Conservation (phyloP, 108 stramenopile genomes). For the Cyclotella baltica region DNA sequence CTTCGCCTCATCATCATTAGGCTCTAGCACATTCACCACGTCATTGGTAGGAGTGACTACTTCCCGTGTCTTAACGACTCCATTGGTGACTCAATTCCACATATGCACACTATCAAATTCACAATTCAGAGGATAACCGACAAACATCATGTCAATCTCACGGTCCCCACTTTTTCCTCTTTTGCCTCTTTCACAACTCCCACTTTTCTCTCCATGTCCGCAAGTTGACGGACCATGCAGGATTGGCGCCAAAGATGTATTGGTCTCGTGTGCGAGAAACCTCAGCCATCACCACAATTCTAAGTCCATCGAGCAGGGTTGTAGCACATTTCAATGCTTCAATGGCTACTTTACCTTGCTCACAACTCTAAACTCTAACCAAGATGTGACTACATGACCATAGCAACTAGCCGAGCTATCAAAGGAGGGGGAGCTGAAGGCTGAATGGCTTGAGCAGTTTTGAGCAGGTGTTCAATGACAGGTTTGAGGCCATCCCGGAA, state of each 20-base stretch:
- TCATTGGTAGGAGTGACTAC: slow-evolving; percentile 1
- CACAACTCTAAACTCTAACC: too few relatives aligned
- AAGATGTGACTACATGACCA: too few relatives aligned
- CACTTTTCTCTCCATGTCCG: slow-evolving; percentile 31
- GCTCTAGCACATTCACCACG: too few relatives aligned
- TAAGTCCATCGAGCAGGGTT: neutral
- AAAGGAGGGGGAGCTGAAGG: too few relatives aligned
- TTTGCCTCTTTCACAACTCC: slow-evolving; percentile 27
- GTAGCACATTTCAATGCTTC: neutral
- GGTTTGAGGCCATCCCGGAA: too few relatives aligned
- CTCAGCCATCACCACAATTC: neutral
- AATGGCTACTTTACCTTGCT: neutral
- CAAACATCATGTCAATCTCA: slow-evolving; percentile 27
- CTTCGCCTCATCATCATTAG: neutral
- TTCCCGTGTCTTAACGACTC: neutral
- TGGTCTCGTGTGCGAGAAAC: neutral
- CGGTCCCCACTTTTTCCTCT: slow-evolving; percentile 20
- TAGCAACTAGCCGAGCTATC: too few relatives aligned
- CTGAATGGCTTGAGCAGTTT: too few relatives aligned
- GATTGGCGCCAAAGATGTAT: neutral
- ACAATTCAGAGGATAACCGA: slow-evolving; percentile 28
- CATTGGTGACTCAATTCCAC: neutral
- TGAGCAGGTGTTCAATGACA: too few relatives aligned
- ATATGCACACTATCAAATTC: slow-evolving; percentile 7
- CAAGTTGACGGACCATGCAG: neutral